Base-by-base conservation (phyloP, 352 stramenopile species). In the Globisporangium camurandrum region DNA sequence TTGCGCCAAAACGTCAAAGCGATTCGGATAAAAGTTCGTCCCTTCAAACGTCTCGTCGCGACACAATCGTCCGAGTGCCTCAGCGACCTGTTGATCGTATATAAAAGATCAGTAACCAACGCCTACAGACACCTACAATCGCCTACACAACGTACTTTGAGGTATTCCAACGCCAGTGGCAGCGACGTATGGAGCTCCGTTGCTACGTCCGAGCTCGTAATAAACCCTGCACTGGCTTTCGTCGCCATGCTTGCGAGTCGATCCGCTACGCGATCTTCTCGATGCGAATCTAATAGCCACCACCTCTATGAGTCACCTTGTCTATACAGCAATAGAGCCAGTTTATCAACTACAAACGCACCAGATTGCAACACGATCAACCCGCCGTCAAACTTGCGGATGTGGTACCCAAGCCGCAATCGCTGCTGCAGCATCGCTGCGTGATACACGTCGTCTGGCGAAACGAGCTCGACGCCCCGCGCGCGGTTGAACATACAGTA, bases 401-500 rank as follows among this genome's bases (percentile, higher is more conserved):
- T 63, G 36, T 92, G 91, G 59, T 98, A 95, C 16, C 93, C 93
- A 8, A 99, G 77, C 10, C 65, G 62, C 9, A 96, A 61, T 30
- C 71, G 74, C 62, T 88, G 85, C 51, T 97, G 86, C 48, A 95
- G 62, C 38, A 76, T 48, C 28, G 84, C 75, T 24, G 93, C 94
- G 34, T 97, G 83, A 39, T 97, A 88, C 19, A 99, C 63, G 83
- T 99, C 96, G 44, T 98, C 93, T 0, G 97, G 97, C 24, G 95
- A 99, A 43, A 99, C 88, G 36, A 99, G 70, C 59, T 98, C 96
- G 3, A 97, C 96, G 4, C 95, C 97, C 4, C 96, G 82, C 23
- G 96, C 96, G 52, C 95, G 85, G 75, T 99, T 99, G 56, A 98
- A 98, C 53, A 99, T 86, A 62, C 95, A 99, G 69, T 98, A 99